phyloP scores from a whole-genome alignment of 306 rosid species.

The Rosa persica region DNA sequence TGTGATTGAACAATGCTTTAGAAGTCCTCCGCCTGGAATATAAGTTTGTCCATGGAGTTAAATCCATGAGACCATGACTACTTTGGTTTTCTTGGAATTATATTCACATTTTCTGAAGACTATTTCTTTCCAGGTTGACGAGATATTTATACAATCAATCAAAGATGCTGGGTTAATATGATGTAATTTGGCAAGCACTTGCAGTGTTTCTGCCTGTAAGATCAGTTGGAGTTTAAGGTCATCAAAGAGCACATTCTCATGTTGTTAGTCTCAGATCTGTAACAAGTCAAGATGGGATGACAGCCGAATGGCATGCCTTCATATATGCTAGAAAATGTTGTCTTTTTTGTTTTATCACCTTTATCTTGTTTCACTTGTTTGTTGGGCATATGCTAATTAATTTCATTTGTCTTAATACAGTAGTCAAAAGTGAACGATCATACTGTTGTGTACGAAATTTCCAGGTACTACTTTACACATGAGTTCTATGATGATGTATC shows the following conservation, averaged over 20 bases:
- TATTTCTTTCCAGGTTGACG: constrained; percentile 64
- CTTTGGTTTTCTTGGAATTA: constrained; percentile 5
- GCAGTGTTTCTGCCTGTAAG: constrained; percentile 83
- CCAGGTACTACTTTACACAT: constrained; percentile 86
- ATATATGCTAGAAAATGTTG: constrained; percentile 1
- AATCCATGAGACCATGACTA: not conserved
- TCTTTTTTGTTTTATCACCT: not conserved
- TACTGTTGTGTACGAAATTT: not conserved
- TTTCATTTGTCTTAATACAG: not conserved
- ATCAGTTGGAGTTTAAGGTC: constrained; percentile 79
- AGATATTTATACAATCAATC: constrained; percentile 87
- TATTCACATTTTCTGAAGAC: not conserved
- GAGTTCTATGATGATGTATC: constrained; percentile 78
- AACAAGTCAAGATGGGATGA: constrained; percentile 98
- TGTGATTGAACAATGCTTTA: constrained; percentile 85
- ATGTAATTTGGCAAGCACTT: constrained; percentile 96
- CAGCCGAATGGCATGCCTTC: constrained; percentile 79
- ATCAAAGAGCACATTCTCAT: constrained; percentile 66
- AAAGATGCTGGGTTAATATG: constrained; percentile 90
- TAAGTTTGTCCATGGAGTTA: constrained; percentile 8
- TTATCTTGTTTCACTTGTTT: not conserved
- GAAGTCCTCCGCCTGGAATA: constrained; percentile 77
- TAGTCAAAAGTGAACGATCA: not conserved
- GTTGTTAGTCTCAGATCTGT: constrained; percentile 94
- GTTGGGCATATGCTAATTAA: not conserved